These are phyloP conservation scores for Acanthamoeba culbertsoni DNA, from an alignment of 208 protist species.

Conservation along the genomic window DNA sequence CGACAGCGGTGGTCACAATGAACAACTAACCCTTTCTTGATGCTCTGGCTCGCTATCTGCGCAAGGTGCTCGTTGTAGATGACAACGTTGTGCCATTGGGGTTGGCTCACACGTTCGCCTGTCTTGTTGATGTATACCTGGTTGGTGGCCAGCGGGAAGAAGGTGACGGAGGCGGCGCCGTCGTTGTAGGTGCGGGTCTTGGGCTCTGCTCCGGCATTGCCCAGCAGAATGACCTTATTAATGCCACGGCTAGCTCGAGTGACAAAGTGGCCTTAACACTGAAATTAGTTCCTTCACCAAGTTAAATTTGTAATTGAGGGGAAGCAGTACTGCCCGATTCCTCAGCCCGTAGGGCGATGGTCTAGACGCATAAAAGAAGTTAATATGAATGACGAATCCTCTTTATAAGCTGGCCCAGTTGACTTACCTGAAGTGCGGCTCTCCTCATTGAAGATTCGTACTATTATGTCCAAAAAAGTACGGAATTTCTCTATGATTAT, in stretches of 20 bases:
- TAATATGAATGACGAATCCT: background rate
- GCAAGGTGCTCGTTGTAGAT: conserved; percentile 23
- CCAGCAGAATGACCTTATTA: conserved; percentile 1
- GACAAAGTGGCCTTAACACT: background rate
- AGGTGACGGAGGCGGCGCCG: background rate
- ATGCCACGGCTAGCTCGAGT: background rate
- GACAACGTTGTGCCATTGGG: conserved; percentile 12
- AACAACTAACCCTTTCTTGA: background rate
- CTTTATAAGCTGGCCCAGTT: background rate
- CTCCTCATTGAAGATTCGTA: no score
- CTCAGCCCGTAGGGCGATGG: background rate
- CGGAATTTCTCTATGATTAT: no score
- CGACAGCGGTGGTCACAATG: background rate
- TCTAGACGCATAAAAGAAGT: background rate
- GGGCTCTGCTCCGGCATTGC: background rate
- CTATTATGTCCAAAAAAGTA: no score
- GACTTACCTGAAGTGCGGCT: background rate
- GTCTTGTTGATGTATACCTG: conserved; percentile 26
- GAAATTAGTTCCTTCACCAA: background rate
- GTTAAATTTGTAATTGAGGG: background rate
- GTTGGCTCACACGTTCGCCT: background rate
- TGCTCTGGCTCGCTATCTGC: background rate
- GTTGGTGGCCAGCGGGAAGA: conserved; percentile 32
- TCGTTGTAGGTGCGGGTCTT: conserved; percentile 33
- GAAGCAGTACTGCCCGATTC: background rate